Evolutionary conservation across 306 rosid genomes (phyloP).

Genomic region (Prosopis cineraria): DNA sequence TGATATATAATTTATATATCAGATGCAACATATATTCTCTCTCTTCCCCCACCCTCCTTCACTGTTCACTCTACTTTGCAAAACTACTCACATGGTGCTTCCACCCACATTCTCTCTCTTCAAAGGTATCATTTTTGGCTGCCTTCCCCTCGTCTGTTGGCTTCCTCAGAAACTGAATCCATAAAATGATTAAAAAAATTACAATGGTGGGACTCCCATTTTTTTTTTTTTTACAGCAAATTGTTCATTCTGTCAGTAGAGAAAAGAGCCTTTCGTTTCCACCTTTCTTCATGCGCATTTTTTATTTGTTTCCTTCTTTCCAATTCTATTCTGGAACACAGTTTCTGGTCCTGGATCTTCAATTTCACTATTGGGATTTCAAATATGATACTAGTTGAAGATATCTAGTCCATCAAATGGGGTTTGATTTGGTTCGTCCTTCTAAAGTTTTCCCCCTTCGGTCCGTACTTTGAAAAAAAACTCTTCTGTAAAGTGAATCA

Average conservation of each 20-base stretch:
- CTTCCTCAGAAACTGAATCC: conserved; percentile 43
- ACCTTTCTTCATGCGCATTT: not conserved
- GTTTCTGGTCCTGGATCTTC: conserved; percentile 16
- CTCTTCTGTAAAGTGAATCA: not conserved
- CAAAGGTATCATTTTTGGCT: conserved; percentile 28
- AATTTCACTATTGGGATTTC: conserved; percentile 25
- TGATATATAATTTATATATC: too few relatives aligned
- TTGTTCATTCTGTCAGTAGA: conserved; percentile 14
- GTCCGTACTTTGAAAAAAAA: not conserved
- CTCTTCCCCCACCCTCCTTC: conserved; percentile 25
- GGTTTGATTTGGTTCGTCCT: conserved; percentile 37
- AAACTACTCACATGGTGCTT: conserved; percentile 37
- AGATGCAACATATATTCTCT: too few relatives aligned
- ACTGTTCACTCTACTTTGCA: conserved; percentile 41
- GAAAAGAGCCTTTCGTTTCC: conserved; percentile 11
- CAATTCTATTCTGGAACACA: not conserved
- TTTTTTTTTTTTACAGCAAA: conserved; percentile 12
- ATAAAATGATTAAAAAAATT: conserved; percentile 28
- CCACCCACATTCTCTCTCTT: conserved; percentile 29
- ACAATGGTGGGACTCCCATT: conserved; percentile 10
- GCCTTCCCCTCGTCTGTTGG: conserved; percentile 44
- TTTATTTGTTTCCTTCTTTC: conserved; percentile 21
- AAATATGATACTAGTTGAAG: conserved; percentile 6
- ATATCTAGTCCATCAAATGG: conserved; percentile 35
- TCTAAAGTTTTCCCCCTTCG: conserved; percentile 4